Evolutionary conservation across 495 filamentous ascomycete species (phyloP), one percentile per base, ranked within the genome.

Genomic region (Hypomontagnella submonticulosa): DNA sequence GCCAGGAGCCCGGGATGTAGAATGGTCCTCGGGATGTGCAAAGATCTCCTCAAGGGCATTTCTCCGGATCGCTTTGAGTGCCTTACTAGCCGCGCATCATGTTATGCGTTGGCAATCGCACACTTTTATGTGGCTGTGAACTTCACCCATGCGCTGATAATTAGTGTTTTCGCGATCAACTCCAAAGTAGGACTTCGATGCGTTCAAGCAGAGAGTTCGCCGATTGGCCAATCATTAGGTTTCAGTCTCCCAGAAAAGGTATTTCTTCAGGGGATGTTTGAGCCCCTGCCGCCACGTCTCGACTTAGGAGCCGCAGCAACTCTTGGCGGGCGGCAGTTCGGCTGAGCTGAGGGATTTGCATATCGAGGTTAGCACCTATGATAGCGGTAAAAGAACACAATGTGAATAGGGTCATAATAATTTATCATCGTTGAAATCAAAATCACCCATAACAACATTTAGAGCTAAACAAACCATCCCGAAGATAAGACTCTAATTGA

Each of bases 251-350:
- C 50, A 18, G 42, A 18, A 47, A 68, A 44, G 37, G 33, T 58
- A 68, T 68, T 55, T 63, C 23, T 54, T 36, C 53, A 68, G 65
- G 65, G 65, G 65, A 30, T 55, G 65, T 59, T 44, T 55, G 58
- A 59, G 37, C 65, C 65, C 58, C 59, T 59, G 49, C 32, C 13
- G 30, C 53, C 30, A 13, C 12, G 58, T 54, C 52, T 55, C 40
- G 57, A 49, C 16, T 34, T 20, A 15, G 16, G 36, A 59, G 49
- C 54, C 53, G 13, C 48, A 48, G 34, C n/a, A 10, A 9, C 32
- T 59, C 59, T 63, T 68, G 59, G 53, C 59, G 8, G 5, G 27
- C 36, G 42, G 51, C n/a, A 41, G 57, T 51, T 52, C 30, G 27
- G 30, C 7, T 42, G 40, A 13, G 10, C 8, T 23, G 23, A 43